Evolutionary conservation across 1,284 basidiomycete genomes (phyloP).

Genomic region (Ustanciosporium gigantosporum): DNA sequence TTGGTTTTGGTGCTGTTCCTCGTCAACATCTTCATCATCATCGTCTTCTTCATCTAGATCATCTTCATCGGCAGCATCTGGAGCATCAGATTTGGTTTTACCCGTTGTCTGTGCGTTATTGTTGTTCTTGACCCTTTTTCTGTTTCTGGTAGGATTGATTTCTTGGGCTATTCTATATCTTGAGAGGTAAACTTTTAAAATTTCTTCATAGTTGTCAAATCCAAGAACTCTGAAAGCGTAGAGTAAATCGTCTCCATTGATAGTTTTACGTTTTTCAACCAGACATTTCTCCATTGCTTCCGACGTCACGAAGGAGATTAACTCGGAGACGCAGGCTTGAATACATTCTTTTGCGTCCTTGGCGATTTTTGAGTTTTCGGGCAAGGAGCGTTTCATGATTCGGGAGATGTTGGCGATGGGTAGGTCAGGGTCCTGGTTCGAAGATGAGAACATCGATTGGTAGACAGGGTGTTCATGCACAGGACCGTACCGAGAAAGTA

Average conservation of each 20-base stretch:
- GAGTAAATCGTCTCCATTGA: constrained; percentile 82
- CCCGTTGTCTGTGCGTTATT: too few species aligned
- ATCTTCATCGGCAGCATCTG: background rate
- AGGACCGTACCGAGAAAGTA: too few species aligned
- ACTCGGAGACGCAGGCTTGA: constrained; percentile 93
- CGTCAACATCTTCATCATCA: background rate
- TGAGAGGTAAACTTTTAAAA: constrained; percentile 82
- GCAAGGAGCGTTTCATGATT: constrained; percentile 89
- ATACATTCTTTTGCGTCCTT: constrained; percentile 97
- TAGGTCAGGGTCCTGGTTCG: constrained; percentile 42
- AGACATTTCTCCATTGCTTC: constrained; percentile 87
- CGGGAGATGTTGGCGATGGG: constrained; percentile 87
- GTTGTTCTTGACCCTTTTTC: constrained; percentile 2
- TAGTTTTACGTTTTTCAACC: constrained; percentile 81
- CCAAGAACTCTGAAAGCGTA: constrained; percentile 85
- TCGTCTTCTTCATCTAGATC: background rate
- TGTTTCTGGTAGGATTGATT: constrained; percentile 4
- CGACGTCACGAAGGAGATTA: constrained; percentile 90
- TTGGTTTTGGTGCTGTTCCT: too few species aligned
- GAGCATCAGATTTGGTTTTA: background rate
- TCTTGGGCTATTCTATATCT: constrained; percentile 64
- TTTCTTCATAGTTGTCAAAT: constrained; percentile 92
- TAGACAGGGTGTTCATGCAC: constrained; percentile 24
- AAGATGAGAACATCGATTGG: constrained; percentile 26
- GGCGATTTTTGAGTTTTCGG: constrained; percentile 89